phyloP scores from a whole-genome alignment of 2,329 filamentous ascomycete genomes.

The Berkeleyomyces rouxiae region DNA sequence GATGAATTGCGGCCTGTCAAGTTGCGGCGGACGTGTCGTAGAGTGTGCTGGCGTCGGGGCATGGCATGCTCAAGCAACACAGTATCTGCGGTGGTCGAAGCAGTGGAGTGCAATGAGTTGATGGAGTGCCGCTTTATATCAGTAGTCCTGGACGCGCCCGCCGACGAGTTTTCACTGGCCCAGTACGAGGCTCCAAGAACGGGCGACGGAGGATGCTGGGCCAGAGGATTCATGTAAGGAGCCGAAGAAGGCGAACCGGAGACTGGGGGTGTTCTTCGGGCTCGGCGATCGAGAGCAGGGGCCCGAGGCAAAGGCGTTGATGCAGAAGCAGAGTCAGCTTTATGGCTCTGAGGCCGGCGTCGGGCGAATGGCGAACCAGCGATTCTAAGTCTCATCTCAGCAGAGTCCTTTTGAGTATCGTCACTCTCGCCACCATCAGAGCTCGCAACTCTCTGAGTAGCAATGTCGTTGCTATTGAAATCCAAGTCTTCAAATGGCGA shows the following conservation, averaged over 20 bases:
- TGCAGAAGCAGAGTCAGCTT: not conserved
- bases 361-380: not conserved
- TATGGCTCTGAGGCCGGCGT: not conserved
- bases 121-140: constrained; percentile 9
- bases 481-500: constrained; percentile 8
- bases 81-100: not conserved
- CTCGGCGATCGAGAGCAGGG: not conserved
- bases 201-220: constrained; percentile 10
- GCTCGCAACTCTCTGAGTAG: not conserved
- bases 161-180: constrained; percentile 4
- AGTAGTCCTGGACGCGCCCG: not conserved
- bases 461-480: not conserved
- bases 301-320: not conserved
- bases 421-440: not conserved
- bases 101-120: constrained; percentile 2
- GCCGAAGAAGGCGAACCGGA: not conserved
- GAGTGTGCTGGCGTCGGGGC: constrained; percentile 32
- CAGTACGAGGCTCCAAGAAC: not conserved
- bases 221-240: constrained; percentile 4
- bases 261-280: constrained; percentile 4
- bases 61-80: constrained; percentile 18
- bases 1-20: constrained; percentile 31
- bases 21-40: constrained; percentile 43
- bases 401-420: not conserved
- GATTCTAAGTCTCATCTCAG: not conserved